These are phyloP conservation scores for Phytophthora fragariaefolia DNA, from an alignment of 352 stramenopile genomes.

Conservation along the genomic window DNA sequence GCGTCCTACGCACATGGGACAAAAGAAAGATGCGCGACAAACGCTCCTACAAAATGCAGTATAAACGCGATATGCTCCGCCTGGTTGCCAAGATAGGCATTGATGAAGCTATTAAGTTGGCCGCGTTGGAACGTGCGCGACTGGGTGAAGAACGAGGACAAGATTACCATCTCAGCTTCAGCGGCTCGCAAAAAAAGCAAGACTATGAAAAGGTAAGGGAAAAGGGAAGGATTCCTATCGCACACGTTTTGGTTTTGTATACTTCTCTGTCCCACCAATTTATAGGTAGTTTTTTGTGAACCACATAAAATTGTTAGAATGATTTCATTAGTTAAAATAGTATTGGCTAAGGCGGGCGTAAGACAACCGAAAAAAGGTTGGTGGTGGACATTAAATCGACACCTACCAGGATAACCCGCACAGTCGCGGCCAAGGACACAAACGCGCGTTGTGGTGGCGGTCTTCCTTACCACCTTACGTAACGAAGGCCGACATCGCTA, in stretches of 20 bases:
- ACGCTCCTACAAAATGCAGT: constrained; percentile 18
- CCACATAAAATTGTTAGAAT: too few relatives aligned
- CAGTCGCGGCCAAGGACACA: too few relatives aligned
- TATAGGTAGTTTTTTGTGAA: too few relatives aligned
- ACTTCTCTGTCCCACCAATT: too few relatives aligned
- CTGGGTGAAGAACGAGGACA: constrained; percentile 3
- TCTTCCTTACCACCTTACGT: too few relatives aligned
- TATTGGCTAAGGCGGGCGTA: too few relatives aligned
- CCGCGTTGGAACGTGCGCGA: constrained; percentile 10
- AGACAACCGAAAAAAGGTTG: too few relatives aligned
- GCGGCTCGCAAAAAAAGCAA: constrained; percentile 15
- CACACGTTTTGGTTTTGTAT: constrained; percentile 11
- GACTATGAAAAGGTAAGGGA: constrained; percentile 18
- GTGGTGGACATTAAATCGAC: too few relatives aligned
- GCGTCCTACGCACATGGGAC: not conserved
- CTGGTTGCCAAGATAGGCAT: not conserved
- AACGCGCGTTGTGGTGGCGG: too few relatives aligned
- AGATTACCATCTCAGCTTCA: constrained; percentile 6
- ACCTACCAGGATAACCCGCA: too few relatives aligned
- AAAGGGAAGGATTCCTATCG: constrained; percentile 16
- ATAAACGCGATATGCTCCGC: not conserved
- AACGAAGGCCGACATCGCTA: too few relatives aligned
- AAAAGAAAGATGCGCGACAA: not conserved
- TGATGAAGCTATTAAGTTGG: not conserved
- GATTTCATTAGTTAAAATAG: too few relatives aligned